Evolutionary conservation across 257 asterid genomes (phyloP).

Genomic region (Plectranthus barbatus): DNA sequence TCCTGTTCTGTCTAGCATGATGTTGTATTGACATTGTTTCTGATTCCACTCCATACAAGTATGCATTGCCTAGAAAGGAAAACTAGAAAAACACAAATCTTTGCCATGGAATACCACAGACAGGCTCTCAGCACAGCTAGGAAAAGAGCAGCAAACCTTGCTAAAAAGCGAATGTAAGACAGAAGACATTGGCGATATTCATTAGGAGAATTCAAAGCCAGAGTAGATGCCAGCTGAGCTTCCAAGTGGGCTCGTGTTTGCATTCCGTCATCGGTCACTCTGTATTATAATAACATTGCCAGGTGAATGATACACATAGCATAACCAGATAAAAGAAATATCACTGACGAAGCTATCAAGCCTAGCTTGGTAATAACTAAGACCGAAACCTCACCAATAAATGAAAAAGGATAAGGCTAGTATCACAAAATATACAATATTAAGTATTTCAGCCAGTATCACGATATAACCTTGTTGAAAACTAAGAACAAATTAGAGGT

Average conservation of each 20-base stretch:
- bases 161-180: slow-evolving; percentile 71
- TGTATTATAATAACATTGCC: slow-evolving; percentile 30
- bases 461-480: neutral
- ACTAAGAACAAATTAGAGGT: neutral
- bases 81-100: neutral
- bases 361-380: neutral
- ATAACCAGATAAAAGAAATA: neutral
- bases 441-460: neutral
- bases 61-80: too few species aligned
- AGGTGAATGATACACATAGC: slow-evolving; percentile 8
- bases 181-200: slow-evolving; percentile 91
- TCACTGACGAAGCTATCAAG: slow-evolving; percentile 9
- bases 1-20: neutral
- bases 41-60: neutral
- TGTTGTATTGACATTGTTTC: neutral
- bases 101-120: neutral
- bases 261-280: slow-evolving; percentile 87
- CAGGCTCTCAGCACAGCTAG: neutral
- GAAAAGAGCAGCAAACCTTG: slow-evolving; percentile 53
- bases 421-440: too few species aligned
- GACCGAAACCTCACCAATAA: neutral
- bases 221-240: slow-evolving; percentile 86
- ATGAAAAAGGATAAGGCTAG: neutral
- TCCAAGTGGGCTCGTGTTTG: slow-evolving; percentile 98
- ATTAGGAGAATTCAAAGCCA: slow-evolving; percentile 77